Base-by-base conservation (phyloP, 305 asterid genomes). In the Fraxinus platypoda region DNA sequence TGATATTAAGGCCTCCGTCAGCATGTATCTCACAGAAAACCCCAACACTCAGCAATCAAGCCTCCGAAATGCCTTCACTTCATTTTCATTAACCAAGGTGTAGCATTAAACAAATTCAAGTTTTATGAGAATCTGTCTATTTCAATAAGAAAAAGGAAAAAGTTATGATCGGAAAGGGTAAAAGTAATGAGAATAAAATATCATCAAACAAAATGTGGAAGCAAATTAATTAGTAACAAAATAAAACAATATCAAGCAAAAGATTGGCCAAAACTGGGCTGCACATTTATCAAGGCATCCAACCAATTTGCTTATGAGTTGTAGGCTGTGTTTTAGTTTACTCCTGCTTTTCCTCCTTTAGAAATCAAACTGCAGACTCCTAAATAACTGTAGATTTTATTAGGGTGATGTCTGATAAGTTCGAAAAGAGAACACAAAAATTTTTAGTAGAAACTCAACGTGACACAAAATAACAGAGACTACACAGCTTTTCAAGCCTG, bases 311-410 rank as follows among this genome's bases (percentile, higher is more conserved):
- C 46, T 77, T 9, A 52, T 52, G 66, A 62, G 13, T 77, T 46
- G 66, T 6, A 64, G 31, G 31, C 5, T n/a, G 35, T 35, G 57
- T 46, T 52, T 54, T 23, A 54, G 64, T 73, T 73, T 80, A 35
- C 57, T 43, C 74, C 76, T n/a, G 68, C 59, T 76, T 78, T 81
- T 46, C 71, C 35, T 30, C 37, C 62, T 80, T 66, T 31, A 4
- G 41, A 76, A 71, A 31, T 37, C 77, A 35, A 43, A 21, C 26
- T n/a, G 33, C 78, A 74, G 28, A 28, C 13, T 31, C 68, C 71
- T 46, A 46, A 75, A 38, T 78, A 74, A 77, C 26, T 4, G 35
- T 11, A 59, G 34, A 46, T 77, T 54, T 85, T 35, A 57, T 70
- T 3, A 25, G 37, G 46, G 17, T 59, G 77, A 43, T 38, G 15